A percentile compares a stretch with the other conserved stretches of the same genome.
Conservation (phyloP, 2,329 filamentous ascomycete species). For the Ophiostoma pallidulum region DNA sequence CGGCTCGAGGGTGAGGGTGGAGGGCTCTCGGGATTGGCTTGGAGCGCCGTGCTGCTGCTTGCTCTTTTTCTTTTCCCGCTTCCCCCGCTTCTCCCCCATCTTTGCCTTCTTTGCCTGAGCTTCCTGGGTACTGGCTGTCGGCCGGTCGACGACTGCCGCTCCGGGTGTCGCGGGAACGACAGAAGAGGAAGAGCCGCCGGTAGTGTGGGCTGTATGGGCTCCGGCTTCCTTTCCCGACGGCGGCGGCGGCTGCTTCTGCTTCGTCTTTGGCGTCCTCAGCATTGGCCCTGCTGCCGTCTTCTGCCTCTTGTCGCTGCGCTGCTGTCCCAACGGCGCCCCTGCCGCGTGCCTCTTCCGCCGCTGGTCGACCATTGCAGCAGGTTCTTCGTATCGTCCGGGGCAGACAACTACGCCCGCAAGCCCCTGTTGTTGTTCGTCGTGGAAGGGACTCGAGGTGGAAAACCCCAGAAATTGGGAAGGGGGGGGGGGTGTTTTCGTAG, state of each 20-base stretch:
- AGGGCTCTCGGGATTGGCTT: slow-evolving; percentile 12
- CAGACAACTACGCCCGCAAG: too few relatives aligned
- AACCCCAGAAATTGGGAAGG: too few relatives aligned
- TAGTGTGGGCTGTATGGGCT: too few relatives aligned
- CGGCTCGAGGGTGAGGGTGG: slow-evolving; percentile 25
- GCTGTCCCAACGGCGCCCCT: neutral
- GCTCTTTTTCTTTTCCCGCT: slow-evolving; percentile 21
- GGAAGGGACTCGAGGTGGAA: too few relatives aligned
- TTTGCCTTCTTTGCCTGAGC: slow-evolving; percentile 2
- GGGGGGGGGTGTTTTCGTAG: too few relatives aligned
- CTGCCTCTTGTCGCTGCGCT: slow-evolving; percentile 8
- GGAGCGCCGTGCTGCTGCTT: slow-evolving; percentile 23
- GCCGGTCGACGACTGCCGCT: neutral
- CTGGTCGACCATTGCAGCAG: too few relatives aligned
- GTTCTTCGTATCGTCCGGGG: too few relatives aligned
- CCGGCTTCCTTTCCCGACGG: neutral
- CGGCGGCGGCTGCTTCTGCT: neutral
- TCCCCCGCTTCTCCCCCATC: slow-evolving; percentile 20
- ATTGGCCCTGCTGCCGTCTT: neutral
- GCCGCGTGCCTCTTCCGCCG: slow-evolving; percentile 1
- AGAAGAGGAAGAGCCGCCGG: neutral
- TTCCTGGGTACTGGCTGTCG: neutral
- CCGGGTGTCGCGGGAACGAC: slow-evolving; percentile 12
- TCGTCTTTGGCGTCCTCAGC: neutral
- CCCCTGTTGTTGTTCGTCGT: too few relatives aligned